These are phyloP conservation scores for Aspergillus diversus DNA, from an alignment of 495 filamentous ascomycete species.

Conservation along the genomic window DNA sequence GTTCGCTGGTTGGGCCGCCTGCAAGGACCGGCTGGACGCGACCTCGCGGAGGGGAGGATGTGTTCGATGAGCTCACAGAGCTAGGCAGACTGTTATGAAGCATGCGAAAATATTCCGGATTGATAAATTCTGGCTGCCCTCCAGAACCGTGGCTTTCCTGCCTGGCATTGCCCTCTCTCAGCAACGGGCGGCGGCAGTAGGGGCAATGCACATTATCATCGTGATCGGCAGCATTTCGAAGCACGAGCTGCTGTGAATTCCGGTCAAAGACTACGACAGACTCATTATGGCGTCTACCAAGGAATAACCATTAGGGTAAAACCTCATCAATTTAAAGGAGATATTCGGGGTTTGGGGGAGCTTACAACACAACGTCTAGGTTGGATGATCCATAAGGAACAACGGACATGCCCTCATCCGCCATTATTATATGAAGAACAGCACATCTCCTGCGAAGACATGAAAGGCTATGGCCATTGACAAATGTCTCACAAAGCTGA, in stretches of 20 bases:
- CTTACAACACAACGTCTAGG: constrained; percentile 56
- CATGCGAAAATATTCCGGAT: constrained; percentile 92
- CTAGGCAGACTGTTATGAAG: constrained; percentile 66
- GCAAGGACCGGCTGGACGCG: constrained; percentile 52
- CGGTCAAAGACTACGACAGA: constrained; percentile 90
- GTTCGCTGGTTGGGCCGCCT: constrained; percentile 37
- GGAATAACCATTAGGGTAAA: constrained; percentile 19
- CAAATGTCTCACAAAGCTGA: background rate
- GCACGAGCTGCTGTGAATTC: constrained; percentile 79
- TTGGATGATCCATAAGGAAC: constrained; percentile 50
- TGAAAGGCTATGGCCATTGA: constrained; percentile 13
- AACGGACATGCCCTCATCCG: constrained; percentile 53
- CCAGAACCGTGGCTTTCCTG: constrained; percentile 41
- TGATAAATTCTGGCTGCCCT: constrained; percentile 70
- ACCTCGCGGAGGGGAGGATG: constrained; percentile 57
- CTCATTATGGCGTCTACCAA: constrained; percentile 80
- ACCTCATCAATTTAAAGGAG: background rate
- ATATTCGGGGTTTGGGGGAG: background rate
- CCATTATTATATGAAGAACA: constrained; percentile 28
- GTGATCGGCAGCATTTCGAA: constrained; percentile 62
- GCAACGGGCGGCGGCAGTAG: constrained; percentile 76
- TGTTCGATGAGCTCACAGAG: constrained; percentile 49
- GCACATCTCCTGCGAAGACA: constrained; percentile 22
- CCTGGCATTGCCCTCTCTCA: constrained; percentile 53
- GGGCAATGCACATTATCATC: constrained; percentile 65